Evolutionary conservation across 371 early-diverging fungal genomes (phyloP), one percentile per base, ranked within the genome.

Genomic region (Apophysomyces sp.): DNA sequence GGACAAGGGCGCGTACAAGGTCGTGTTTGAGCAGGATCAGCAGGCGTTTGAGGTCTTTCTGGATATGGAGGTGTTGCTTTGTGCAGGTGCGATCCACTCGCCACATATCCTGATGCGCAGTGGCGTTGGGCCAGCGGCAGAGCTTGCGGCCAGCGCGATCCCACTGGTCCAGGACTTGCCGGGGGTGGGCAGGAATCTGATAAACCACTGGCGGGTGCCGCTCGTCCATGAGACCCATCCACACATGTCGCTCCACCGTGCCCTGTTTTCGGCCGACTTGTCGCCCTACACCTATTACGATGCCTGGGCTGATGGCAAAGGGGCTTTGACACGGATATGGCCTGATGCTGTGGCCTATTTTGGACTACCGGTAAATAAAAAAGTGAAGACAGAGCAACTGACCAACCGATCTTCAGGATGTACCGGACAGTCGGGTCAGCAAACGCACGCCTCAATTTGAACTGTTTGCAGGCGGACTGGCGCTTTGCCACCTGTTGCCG

Each of bases 111-210:
- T 71, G 21, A 65, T 76, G 32, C 40, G 28, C 6, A 66, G 63
- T 34, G 68, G 68, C 3, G 40, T 67, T 49, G 77, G 80, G 0
- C 69, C 72, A 7, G 51, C 34, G 13, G 41, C 44, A 16, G 68
- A 79, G 29, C 49, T 81, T 11, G 49, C 49, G 12, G 16, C 40
- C 12, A 13, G 56, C n/a, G 62, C 66, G 8, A 72, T 78, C 11
- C 18, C 52, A 7, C 24, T 58, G 1, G 30, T 74, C 0, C 52
- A 44, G 2, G 63, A 77, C 57, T 36, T 69, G 12, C 71, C 73
- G 26, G 76, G 74, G 15, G 82, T 81, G 11, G 79, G 78, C 6
- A 55, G 66, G 26, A 77, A 78, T 57, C 57, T 81, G 29, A 69
- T 68, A 27, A 75, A 76, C 32, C 80, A 78, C 59, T 63, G 73